phyloP scores from a whole-genome alignment of 2,329 filamentous ascomycete genomes.

The Scedosporium aurantiacum region DNA sequence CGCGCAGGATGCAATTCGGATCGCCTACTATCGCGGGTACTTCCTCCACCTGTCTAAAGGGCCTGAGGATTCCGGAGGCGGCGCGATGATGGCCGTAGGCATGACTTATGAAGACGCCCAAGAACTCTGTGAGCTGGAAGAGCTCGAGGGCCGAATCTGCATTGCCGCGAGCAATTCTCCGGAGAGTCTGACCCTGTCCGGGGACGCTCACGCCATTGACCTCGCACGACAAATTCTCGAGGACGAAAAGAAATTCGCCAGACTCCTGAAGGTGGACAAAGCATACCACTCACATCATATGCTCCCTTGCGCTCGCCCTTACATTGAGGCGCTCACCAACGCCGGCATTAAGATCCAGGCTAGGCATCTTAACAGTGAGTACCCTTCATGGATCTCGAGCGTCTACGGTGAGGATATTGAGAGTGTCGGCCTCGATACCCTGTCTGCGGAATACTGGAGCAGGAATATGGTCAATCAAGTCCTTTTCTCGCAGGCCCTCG shows the following conservation, averaged over 20 bases:
- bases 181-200: conserved; percentile 23
- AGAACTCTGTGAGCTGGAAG: conserved; percentile 4
- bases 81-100: conserved; percentile 20
- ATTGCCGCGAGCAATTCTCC: conserved; percentile 28
- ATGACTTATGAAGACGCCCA: neutral
- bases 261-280: conserved; percentile 11
- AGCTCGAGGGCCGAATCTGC: conserved; percentile 10
- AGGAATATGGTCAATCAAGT: conserved; percentile 34
- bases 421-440: neutral
- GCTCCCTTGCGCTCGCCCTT: conserved; percentile 15
- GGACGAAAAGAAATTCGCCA: conserved; percentile 11
- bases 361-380: conserved; percentile 9
- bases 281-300: conserved; percentile 23
- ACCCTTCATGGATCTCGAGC: neutral
- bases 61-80: conserved; percentile 6
- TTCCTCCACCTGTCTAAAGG: conserved; percentile 5
- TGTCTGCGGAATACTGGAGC: conserved; percentile 28
- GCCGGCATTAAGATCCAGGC: conserved; percentile 11
- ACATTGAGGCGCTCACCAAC: conserved; percentile 10
- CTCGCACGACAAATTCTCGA: neutral
- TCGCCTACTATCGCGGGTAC: conserved; percentile 22
- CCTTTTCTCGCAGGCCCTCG: conserved; percentile 28
- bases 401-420: neutral
- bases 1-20: conserved; percentile 17
- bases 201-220: conserved; percentile 16